phyloP scores from a whole-genome alignment of 192 early-diverging fungal species.

The Phycomyces blakesleeanus region DNA sequence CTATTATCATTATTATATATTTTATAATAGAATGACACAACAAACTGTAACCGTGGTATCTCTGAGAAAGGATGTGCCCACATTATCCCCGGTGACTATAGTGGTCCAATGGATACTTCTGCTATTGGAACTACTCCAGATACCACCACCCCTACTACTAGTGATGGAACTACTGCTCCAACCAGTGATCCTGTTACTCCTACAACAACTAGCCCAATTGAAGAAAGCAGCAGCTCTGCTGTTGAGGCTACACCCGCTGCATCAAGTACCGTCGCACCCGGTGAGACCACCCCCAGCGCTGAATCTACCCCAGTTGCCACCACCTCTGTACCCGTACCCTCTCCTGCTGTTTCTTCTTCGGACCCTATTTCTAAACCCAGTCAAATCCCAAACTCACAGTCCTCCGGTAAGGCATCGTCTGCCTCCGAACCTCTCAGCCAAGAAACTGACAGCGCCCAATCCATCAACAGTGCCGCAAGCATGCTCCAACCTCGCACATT shows the following conservation, averaged over 20 bases:
- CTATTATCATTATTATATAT: no score
- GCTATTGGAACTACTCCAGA: background rate
- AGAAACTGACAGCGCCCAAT: constrained; percentile 16
- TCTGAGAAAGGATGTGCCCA: constrained; percentile 40
- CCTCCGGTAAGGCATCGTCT: background rate
- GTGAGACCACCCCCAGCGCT: background rate
- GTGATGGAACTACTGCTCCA: no score
- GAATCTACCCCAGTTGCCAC: background rate
- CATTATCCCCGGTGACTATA: constrained; percentile 47
- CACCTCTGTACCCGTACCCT: background rate
- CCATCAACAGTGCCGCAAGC: constrained; percentile 8
- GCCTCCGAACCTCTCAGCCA: constrained; percentile 1
- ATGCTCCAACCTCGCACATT: background rate
- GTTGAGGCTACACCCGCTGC: no score
- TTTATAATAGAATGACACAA: constrained; percentile 31
- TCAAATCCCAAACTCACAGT: background rate
- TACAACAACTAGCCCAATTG: no score
- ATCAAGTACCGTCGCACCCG: no score
- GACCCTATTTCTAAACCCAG: background rate
- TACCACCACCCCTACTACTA: no score
- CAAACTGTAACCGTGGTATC: constrained; percentile 42
- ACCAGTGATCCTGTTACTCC: no score
- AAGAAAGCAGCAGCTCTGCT: no score
- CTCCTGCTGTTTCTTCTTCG: background rate
- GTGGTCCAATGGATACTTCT: constrained; percentile 17